Evolutionary conservation across 768 basidiomycete species (phyloP), one percentile per base, ranked within the genome.

Genomic region (Sarcodon aspratus): DNA sequence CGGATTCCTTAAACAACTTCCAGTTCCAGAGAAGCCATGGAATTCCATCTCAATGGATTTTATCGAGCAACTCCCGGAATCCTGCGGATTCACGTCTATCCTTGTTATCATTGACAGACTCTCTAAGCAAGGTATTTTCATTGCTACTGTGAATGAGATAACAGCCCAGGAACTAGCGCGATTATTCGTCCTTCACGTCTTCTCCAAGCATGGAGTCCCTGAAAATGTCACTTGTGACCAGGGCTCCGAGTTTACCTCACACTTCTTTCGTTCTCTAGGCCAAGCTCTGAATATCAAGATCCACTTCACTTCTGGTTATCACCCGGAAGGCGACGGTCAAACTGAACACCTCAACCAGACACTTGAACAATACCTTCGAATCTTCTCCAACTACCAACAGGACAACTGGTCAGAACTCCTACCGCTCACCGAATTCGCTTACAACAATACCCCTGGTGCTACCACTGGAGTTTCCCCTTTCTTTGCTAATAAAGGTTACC

Each of bases 341-440:
- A 68, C 67, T 0, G 68, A 71, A 54, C 52, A 62, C 13, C 58
- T 56, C 15, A 72, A 70, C 46, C 63, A 69, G 52, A 62, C 59
- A 3, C 56, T 72, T 8, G 66, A 70, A 45, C 53, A 59, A 0
- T 70, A 69, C 48, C 59, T 76, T 8, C 61, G 61, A 9, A 51
- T 59, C 32, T 71, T 65, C 44, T 55, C 48, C 46, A 63, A 57
- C 0, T 68, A 67, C 37, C 63, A 69, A 21, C 73, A 73, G 49
- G 66, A 72, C 47, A 57, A 73, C 49, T 73, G 70, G 70, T 62
- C 62, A 3, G 63, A 68, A 15, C 63, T 61, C 35, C 59, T 74
- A 0, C 61, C 69, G 0, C 54, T 72, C 12, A 66, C 67, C 7
- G 66, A 73, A 53, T 73, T 74, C 51, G 52, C 60, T 0, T 68